phyloP scores from a whole-genome alignment of 495 filamentous ascomycete species.

The Trichocladium antarcticum region DNA sequence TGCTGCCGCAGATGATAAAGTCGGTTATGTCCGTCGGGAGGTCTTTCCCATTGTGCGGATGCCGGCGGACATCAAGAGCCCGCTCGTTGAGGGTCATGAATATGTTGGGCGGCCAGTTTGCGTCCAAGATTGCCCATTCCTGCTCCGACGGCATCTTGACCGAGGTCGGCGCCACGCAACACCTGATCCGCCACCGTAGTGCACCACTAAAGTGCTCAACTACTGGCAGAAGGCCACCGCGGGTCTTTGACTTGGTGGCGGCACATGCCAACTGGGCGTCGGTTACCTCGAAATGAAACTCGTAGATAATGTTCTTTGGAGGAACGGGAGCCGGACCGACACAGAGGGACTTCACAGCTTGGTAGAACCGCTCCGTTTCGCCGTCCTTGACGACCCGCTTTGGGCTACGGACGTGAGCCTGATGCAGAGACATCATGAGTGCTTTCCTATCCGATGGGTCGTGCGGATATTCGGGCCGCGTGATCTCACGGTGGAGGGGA shows the following conservation, averaged over 20 bases:
- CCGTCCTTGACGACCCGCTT: constrained; percentile 28
- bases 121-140: constrained; percentile 52
- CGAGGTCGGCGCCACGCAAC: constrained; percentile 17
- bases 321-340: constrained; percentile 30
- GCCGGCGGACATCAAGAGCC: constrained; percentile 49
- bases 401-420: constrained; percentile 47
- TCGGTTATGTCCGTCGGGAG: constrained; percentile 61
- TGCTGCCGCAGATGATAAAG: constrained; percentile 41
- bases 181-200: constrained; percentile 32
- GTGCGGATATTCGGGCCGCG: constrained; percentile 26
- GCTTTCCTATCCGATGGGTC: constrained; percentile 36
- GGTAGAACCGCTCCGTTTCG: constrained; percentile 32
- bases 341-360: constrained; percentile 37
- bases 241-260: constrained; percentile 5
- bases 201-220: constrained; percentile 29
- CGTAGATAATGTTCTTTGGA: constrained; percentile 20
- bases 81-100: constrained; percentile 57
- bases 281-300: constrained; percentile 28
- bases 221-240: constrained; percentile 17
- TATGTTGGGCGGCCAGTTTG: constrained; percentile 59
- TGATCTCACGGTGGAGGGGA: constrained; percentile 6
- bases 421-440: constrained; percentile 42
- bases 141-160: constrained; percentile 20
- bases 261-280: constrained; percentile 22
- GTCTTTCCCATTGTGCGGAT: constrained; percentile 61